Evolutionary conservation across 2,329 filamentous ascomycete genomes (phyloP).

Genomic region (Fonsecaea multimorphosa): DNA sequence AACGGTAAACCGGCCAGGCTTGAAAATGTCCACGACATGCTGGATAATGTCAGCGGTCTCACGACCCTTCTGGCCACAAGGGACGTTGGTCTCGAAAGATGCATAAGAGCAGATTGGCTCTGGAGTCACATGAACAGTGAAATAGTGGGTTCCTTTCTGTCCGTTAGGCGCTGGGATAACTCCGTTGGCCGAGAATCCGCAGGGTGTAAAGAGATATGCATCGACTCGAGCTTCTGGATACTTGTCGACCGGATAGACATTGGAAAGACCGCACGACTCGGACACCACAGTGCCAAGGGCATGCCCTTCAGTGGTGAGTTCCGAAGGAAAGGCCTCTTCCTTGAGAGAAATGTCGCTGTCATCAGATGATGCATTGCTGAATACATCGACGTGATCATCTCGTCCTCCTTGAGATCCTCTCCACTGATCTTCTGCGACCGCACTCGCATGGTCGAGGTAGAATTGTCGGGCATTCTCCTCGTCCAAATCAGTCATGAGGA

Average conservation of each 20-base stretch:
- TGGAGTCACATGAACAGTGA: conserved; percentile 96
- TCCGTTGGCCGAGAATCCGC: conserved; percentile 96
- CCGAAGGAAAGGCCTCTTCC: conserved; percentile 68
- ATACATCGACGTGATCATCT: conserved; percentile 71
- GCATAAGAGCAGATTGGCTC: conserved; percentile 97
- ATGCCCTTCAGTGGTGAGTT: conserved; percentile 90
- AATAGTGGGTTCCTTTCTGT: conserved; percentile 76
- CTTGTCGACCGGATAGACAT: conserved; percentile 82
- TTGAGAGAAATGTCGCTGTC: conserved; percentile 63
- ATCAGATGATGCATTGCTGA: conserved; percentile 73
- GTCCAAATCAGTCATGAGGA: conserved; percentile 72
- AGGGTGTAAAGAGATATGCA: conserved; percentile 94
- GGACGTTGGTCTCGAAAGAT: conserved; percentile 98
- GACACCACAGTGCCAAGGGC: conserved; percentile 91
- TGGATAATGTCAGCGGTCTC: conserved; percentile 90
- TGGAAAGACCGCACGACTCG: conserved; percentile 83
- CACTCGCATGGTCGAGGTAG: conserved; percentile 81
- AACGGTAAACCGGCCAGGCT: conserved; percentile 95
- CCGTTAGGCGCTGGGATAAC: conserved; percentile 79
- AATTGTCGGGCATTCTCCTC: conserved; percentile 70
- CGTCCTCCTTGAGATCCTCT: conserved; percentile 71
- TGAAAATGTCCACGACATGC: conserved; percentile 94
- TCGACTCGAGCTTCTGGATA: conserved; percentile 95
- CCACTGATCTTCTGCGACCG: conserved; percentile 82
- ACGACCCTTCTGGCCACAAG: conserved; percentile 82